Evolutionary conservation across 2,329 filamentous ascomycete genomes (phyloP).

Genomic region (Stagonosporopsis chrysanthemi): DNA sequence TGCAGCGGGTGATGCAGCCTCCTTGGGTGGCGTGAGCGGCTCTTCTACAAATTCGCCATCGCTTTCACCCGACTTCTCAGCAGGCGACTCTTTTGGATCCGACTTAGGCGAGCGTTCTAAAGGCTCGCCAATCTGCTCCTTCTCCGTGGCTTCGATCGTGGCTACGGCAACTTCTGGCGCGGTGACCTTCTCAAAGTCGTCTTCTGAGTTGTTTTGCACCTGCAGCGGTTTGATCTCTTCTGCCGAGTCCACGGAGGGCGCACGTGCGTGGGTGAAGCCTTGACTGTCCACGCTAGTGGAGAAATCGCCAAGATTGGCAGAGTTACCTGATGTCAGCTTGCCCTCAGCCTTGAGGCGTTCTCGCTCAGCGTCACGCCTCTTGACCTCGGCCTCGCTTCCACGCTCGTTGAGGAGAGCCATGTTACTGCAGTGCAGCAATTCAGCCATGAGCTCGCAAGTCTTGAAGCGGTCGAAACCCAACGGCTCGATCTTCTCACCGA

Average conservation of each 20-base stretch:
- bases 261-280: slow-evolving; percentile 59
- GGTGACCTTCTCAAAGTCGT: slow-evolving; percentile 92
- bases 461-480: slow-evolving; percentile 98
- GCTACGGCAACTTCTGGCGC: slow-evolving; percentile 74
- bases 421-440: slow-evolving; percentile 96
- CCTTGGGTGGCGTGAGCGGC: slow-evolving; percentile 67
- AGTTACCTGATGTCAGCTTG: slow-evolving; percentile 67
- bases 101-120: slow-evolving; percentile 56
- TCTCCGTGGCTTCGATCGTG: slow-evolving; percentile 64
- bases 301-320: slow-evolving; percentile 64
- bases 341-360: slow-evolving; percentile 81
- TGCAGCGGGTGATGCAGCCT: slow-evolving; percentile 28
- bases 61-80: slow-evolving; percentile 32
- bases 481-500: slow-evolving; percentile 89
- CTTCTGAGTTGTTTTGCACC: slow-evolving; percentile 81
- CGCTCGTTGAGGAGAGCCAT: slow-evolving; percentile 95
- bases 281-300: slow-evolving; percentile 61
- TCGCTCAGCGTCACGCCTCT: slow-evolving; percentile 78
- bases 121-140: slow-evolving; percentile 46
- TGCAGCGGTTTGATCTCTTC: slow-evolving; percentile 76
- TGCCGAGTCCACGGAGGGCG: slow-evolving; percentile 59
- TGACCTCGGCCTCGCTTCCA: slow-evolving; percentile 87
- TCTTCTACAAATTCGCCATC: slow-evolving; percentile 82
- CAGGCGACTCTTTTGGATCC: slow-evolving; percentile 31
- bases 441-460: slow-evolving; percentile 98